Evolutionary conservation across 805 yeast species (phyloP).

Genomic region (Limtongia smithiae): DNA sequence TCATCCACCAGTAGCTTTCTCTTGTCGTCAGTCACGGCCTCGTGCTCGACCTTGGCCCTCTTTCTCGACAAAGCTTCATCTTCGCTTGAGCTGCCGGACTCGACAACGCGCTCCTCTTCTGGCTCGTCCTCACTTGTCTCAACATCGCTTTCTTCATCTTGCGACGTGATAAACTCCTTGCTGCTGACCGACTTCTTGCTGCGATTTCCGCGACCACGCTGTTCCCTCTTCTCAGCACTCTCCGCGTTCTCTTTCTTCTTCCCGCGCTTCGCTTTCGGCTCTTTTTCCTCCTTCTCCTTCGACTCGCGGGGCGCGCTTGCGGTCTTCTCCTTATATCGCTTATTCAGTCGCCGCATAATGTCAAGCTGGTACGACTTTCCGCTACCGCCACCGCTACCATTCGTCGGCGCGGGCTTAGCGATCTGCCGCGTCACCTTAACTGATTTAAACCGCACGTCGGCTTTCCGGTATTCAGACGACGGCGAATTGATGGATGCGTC

Average conservation of each 20-base stretch:
- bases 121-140: slow-evolving; percentile 29
- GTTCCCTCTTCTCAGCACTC: slow-evolving; percentile 11
- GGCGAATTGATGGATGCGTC: no score
- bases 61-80: background rate
- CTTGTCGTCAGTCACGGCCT: background rate
- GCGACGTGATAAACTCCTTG: slow-evolving; percentile 18
- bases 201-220: slow-evolving; percentile 1
- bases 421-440: slow-evolving; percentile 21
- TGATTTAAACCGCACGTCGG: slow-evolving; percentile 14
- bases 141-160: slow-evolving; percentile 37
- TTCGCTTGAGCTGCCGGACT: background rate
- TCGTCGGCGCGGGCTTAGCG: slow-evolving; percentile 7
- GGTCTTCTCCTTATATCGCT: slow-evolving; percentile 14
- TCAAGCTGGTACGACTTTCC: slow-evolving; percentile 12
- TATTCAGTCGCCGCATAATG: slow-evolving; percentile 18
- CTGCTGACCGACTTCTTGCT: slow-evolving; percentile 9
- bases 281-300: background rate
- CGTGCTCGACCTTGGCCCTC: background rate
- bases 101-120: background rate
- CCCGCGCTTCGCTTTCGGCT: background rate
- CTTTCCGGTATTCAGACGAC: no score
- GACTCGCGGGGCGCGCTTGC: background rate
- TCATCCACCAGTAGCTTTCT: background rate
- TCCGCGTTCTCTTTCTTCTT: slow-evolving; percentile 2
- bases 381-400: background rate